phyloP scores from a whole-genome alignment of 2,329 filamentous ascomycete genomes.

The Arthrobotrys entomopaga region DNA sequence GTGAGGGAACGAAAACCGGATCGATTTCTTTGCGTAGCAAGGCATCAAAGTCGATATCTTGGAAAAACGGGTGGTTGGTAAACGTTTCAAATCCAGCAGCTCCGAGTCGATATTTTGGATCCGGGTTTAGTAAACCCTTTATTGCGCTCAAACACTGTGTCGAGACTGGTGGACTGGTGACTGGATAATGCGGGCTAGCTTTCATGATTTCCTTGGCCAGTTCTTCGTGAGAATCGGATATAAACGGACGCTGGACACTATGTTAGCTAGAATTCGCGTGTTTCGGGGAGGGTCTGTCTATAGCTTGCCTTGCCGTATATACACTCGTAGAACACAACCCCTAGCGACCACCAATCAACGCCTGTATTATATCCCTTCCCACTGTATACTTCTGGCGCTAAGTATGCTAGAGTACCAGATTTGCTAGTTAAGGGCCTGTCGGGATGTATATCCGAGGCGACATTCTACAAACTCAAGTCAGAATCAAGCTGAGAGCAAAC shows the following conservation, averaged over 20 bases:
- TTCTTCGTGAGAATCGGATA: constrained; percentile 84
- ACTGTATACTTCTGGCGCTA: constrained; percentile 93
- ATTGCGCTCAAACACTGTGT: constrained; percentile 90
- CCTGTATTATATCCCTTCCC: constrained; percentile 88
- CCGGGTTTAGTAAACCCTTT: constrained; percentile 80
- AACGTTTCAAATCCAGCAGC: constrained; percentile 83
- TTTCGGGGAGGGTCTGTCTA: constrained; percentile 8
- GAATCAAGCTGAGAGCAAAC: constrained; percentile 47
- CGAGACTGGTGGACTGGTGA: constrained; percentile 89
- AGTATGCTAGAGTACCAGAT: constrained; percentile 93
- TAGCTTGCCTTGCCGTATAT: constrained; percentile 91
- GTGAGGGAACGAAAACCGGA: constrained; percentile 90
- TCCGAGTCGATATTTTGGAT: constrained; percentile 84
- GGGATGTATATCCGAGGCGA: constrained; percentile 89
- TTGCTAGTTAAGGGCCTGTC: constrained; percentile 89
- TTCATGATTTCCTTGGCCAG: constrained; percentile 83
- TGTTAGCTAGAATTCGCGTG: constrained; percentile 9
- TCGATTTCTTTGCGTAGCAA: constrained; percentile 87
- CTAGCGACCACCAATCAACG: constrained; percentile 98
- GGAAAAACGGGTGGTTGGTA: constrained; percentile 88
- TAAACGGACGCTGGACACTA: constrained; percentile 81
- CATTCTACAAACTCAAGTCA: constrained; percentile 74
- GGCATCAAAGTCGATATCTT: constrained; percentile 81
- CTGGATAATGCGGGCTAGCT: constrained; percentile 85
- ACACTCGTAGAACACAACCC: constrained; percentile 98